phyloP scores from a whole-genome alignment of 2,329 filamentous ascomycete genomes.

The Colletotrichum destructivum region DNA sequence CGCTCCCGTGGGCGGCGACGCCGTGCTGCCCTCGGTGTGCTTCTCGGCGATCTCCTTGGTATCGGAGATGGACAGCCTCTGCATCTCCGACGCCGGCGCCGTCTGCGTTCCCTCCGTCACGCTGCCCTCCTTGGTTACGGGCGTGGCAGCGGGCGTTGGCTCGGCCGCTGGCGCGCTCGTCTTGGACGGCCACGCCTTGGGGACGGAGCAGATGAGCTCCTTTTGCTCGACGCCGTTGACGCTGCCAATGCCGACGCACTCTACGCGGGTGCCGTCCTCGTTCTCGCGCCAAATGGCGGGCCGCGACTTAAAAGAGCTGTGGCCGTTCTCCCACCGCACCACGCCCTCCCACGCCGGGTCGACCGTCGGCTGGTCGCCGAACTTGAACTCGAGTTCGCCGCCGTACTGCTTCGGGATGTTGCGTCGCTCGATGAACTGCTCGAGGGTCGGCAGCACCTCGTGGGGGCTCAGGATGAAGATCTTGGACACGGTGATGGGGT shows the following conservation, averaged over 20 bases:
- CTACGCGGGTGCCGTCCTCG: constrained; percentile 61
- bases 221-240: constrained; percentile 60
- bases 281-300: constrained; percentile 71
- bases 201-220: constrained; percentile 67
- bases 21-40: constrained; percentile 23
- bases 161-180: constrained; percentile 28
- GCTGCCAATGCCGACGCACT: constrained; percentile 69
- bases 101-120: constrained; percentile 50
- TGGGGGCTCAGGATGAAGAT: constrained; percentile 87
- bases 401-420: constrained; percentile 94
- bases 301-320: constrained; percentile 68
- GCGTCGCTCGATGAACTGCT: constrained; percentile 83
- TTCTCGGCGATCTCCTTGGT: constrained; percentile 38
- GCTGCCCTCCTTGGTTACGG: constrained; percentile 33
- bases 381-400: constrained; percentile 86
- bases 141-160: constrained; percentile 21
- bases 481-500: constrained; percentile 93
- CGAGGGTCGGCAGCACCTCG: constrained; percentile 84
- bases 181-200: constrained; percentile 56
- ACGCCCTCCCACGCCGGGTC: constrained; percentile 72
- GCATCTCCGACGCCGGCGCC: constrained; percentile 46
- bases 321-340: constrained; percentile 66
- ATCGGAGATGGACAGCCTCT: constrained; percentile 51
- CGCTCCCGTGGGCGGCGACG: not conserved
- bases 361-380: constrained; percentile 81